Evolutionary conservation across 768 basidiomycete genomes (phyloP).

Genomic region (Polyporus arcularius): DNA sequence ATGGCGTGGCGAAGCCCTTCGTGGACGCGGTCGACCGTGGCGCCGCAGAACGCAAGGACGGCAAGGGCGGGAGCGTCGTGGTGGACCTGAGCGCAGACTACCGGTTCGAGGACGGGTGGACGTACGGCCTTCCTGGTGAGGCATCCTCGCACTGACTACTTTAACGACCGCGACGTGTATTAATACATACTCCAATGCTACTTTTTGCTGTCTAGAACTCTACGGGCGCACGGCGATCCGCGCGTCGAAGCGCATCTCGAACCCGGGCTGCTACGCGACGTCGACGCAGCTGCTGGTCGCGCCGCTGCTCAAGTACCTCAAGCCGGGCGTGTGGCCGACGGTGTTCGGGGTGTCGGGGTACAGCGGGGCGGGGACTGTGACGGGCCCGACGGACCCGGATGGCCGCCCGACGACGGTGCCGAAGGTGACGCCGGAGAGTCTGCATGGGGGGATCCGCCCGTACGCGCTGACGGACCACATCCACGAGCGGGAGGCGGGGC

Average conservation of each 20-base stretch:
- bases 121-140: constrained; percentile 99
- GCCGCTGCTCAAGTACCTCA: constrained; percentile 76
- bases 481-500: constrained; percentile 93
- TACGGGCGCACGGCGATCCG: constrained; percentile 76
- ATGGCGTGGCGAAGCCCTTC: constrained; percentile 94
- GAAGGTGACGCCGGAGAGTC: constrained; percentile 77
- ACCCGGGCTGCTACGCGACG: constrained; percentile 97
- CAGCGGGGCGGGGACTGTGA: constrained; percentile 90
- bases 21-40: constrained; percentile 91
- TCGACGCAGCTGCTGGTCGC: constrained; percentile 90
- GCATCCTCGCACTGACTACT: constrained; percentile 37
- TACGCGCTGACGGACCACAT: constrained; percentile 97
- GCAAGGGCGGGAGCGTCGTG: constrained; percentile 64
- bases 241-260: constrained; percentile 82
- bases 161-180: constrained; percentile 28
- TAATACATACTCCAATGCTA: constrained; percentile 32
- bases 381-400: constrained; percentile 59
- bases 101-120: constrained; percentile 93
- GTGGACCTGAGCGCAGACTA: constrained; percentile 95
- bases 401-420: constrained; percentile 76
- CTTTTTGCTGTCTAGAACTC: constrained; percentile 60
- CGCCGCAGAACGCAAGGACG: constrained; percentile 50
- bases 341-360: constrained; percentile 94
- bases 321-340: constrained; percentile 63
- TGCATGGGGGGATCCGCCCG: constrained; percentile 75